Base-by-base conservation (phyloP, 495 filamentous ascomycete species). In the Penicillium canariense region DNA sequence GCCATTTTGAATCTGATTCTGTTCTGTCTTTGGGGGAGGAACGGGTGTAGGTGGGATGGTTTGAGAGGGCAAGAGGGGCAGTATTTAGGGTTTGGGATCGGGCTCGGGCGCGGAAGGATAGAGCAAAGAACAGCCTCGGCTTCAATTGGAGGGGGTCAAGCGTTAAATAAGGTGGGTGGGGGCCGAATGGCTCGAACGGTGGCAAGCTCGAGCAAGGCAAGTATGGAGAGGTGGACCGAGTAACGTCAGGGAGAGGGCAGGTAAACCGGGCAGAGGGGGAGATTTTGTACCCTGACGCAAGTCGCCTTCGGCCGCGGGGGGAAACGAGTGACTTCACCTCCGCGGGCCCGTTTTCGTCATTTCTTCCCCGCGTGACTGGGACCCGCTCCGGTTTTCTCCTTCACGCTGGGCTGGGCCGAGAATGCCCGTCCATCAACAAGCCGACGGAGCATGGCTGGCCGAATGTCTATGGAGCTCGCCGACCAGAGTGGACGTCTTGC, bases 1-100 rank as follows among this genome's bases (percentile, higher is more conserved):
- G 73, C 51, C 68, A 76, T 80, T 54, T 44, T 74, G 66, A 59
- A 49, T 34, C 53, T 22, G 23, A 32, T 17, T 23, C 20, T 25
- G 22, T 4, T 18, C 2, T 2, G 1, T 23, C 7, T 39, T 26
- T 17, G 25, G 27, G 20, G 11, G 28, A 8, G 15, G 26, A 22
- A 9, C 23, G 27, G 25, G 14, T n/a, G n/a, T n/a, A n/a, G n/a
- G n/a, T n/a, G n/a, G n/a, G n/a, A n/a, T n/a, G n/a, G n/a, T n/a
- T n/a, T n/a, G n/a, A n/a, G n/a, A n/a, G n/a, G n/a, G n/a, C n/a
- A n/a, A n/a, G n/a, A n/a, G n/a, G n/a, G n/a, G n/a, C n/a, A n/a
- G n/a, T n/a, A n/a, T n/a, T n/a, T n/a, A n/a, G n/a, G n/a, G n/a
- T n/a, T n/a, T n/a, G n/a, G n/a, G n/a, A n/a, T n/a, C n/a, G n/a